These are phyloP conservation scores for Argentina anserina DNA, from an alignment of 306 rosid genomes.

Conservation along the genomic window DNA sequence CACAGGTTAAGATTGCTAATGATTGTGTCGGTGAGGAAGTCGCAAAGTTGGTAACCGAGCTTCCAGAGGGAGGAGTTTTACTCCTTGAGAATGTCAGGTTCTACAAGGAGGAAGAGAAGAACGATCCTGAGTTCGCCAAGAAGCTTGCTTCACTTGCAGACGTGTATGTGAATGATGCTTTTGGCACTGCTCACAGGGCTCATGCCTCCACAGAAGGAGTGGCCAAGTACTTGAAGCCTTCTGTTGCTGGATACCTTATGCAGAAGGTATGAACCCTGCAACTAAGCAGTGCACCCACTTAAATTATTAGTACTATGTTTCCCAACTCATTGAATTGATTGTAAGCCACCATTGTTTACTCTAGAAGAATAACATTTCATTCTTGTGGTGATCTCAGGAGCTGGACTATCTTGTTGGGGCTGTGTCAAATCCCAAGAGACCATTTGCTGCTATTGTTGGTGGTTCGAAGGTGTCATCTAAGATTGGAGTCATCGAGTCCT, in stretches of 20 bases:
- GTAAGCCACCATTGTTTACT: not conserved
- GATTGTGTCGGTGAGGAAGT: conserved; percentile 84
- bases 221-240: conserved; percentile 72
- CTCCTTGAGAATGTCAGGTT: conserved; percentile 96
- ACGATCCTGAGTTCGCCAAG: conserved; percentile 85
- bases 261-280: conserved; percentile 59
- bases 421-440: conserved; percentile 82
- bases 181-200: conserved; percentile 95
- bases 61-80: conserved; percentile 84
- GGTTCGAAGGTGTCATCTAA: conserved; percentile 92
- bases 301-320: not conserved
- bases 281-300: not conserved
- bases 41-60: conserved; percentile 63
- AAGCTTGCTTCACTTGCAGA: conserved; percentile 94
- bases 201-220: conserved; percentile 97
- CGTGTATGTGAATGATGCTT: conserved; percentile 89
- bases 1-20: conserved; percentile 66
- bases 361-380: not conserved
- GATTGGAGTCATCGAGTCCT: conserved; percentile 90
- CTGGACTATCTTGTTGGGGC: conserved; percentile 94
- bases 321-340: not conserved
- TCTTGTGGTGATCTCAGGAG: conserved; percentile 50
- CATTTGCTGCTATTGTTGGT: conserved; percentile 94
- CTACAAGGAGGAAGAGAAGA: conserved; percentile 96
- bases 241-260: conserved; percentile 96